Conservation (phyloP, 257 asterid species). For the Nicotiana paniculata region DNA sequence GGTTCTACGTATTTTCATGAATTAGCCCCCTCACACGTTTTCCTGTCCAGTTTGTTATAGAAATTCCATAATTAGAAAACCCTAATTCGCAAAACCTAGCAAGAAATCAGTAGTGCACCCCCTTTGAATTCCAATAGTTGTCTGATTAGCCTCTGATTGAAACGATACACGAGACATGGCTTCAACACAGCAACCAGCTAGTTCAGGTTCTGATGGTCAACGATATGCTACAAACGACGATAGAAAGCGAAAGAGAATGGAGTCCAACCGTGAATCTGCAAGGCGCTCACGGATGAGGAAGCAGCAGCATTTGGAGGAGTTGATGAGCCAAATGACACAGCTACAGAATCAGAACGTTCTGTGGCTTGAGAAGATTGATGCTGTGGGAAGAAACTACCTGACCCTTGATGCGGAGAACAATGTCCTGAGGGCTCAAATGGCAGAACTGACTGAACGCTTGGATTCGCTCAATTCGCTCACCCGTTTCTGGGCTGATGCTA, state of each 20-base stretch:
- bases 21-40: constrained; percentile 18
- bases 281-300: constrained; percentile 69
- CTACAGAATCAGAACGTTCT: constrained; percentile 43
- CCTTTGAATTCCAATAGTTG: neutral
- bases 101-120: neutral
- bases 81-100: neutral
- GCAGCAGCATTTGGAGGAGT: constrained; percentile 58
- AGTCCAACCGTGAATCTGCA: constrained; percentile 82
- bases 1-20: constrained; percentile 88
- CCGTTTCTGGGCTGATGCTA: constrained; percentile 57
- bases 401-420: constrained; percentile 48
- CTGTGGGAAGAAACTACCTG: constrained; percentile 31
- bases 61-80: neutral
- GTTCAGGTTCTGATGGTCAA: constrained; percentile 39
- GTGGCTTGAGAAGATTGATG: constrained; percentile 39
- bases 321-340: constrained; percentile 35
- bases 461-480: constrained; percentile 54
- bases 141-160: neutral
- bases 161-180: constrained; percentile 26
- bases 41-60: neutral
- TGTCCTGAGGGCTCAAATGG: constrained; percentile 65
- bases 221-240: constrained; percentile 36
- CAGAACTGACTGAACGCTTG: constrained; percentile 71
- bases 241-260: constrained; percentile 69
- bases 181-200: constrained; percentile 33